These are phyloP conservation scores for Alternaria gansuensis DNA, from an alignment of 2,329 filamentous ascomycete genomes.

Conservation along the genomic window DNA sequence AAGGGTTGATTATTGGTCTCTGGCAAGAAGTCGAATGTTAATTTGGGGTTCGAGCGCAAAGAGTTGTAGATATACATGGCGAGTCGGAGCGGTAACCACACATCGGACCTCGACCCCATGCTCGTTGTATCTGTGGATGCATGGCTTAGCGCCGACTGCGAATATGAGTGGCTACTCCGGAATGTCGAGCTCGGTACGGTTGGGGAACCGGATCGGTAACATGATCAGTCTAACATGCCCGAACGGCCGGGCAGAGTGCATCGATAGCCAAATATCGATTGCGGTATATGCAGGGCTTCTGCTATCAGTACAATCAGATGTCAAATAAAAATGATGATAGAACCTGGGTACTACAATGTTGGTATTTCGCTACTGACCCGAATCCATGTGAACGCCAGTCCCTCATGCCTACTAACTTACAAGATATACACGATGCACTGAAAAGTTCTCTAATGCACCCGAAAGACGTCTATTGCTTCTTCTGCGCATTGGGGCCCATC, in stretches of 20 bases:
- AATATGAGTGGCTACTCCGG: constrained; percentile 12
- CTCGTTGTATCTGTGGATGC: constrained; percentile 7
- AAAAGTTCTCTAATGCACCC: constrained; percentile 5
- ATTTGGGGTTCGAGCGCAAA: neutral
- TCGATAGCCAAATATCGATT: neutral
- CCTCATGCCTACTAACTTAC: constrained; percentile 21
- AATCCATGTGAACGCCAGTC: constrained; percentile 17
- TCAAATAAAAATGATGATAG: neutral
- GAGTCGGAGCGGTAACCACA: neutral
- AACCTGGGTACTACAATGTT: constrained; percentile 13
- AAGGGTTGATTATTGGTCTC: neutral
- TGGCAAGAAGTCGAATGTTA: neutral
- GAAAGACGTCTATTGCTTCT: constrained; percentile 67
- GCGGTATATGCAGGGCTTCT: neutral
- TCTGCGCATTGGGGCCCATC: constrained; percentile 86
- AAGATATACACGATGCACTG: constrained; percentile 16
- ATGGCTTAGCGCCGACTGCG: neutral
- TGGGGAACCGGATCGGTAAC: constrained; percentile 17
- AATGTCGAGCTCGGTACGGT: constrained; percentile 7
- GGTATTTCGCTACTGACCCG: constrained; percentile 22
- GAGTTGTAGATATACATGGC: constrained; percentile 6
- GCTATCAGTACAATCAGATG: neutral
- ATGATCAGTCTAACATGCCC: constrained; percentile 13
- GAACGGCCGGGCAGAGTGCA: constrained; percentile 3
- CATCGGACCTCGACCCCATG: neutral